These are phyloP conservation scores for Citrus sinensis DNA, from an alignment of 345 rosid genomes.

Conservation along the genomic window DNA sequence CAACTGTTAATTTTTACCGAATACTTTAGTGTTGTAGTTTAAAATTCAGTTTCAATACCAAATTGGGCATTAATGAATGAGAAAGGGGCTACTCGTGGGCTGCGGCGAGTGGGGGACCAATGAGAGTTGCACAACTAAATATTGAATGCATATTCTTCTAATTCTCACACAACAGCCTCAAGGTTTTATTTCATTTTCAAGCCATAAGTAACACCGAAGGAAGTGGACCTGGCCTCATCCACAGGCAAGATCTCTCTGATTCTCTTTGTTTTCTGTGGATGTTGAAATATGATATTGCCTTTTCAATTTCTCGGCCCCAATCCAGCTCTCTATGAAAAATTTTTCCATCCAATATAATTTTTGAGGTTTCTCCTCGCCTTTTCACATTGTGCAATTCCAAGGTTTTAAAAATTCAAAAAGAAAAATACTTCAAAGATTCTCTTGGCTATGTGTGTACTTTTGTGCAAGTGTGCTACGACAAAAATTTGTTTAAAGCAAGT, in stretches of 20 bases:
- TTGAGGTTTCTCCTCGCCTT: constrained; percentile 15
- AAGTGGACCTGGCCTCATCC: constrained; percentile 49
- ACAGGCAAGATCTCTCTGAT: constrained; percentile 54
- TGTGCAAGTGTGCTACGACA: background rate
- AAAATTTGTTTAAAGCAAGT: constrained; percentile 24
- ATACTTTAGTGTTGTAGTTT: rapidly evolving
- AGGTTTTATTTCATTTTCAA: constrained; percentile 35
- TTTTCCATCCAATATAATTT: background rate
- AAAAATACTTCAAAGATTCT: constrained; percentile 26
- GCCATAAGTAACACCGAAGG: constrained; percentile 30
- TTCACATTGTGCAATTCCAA: constrained; percentile 23
- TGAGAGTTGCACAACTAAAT: background rate
- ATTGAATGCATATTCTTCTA: constrained; percentile 15
- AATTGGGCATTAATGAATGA: no score
- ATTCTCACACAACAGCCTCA: constrained; percentile 19
- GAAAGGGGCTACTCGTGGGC: constrained; percentile 9
- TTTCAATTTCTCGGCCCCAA: constrained; percentile 52
- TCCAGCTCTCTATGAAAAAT: constrained; percentile 7
- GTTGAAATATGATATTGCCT: constrained; percentile 44
- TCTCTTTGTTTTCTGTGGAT: constrained; percentile 49
- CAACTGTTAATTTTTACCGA: rapidly evolving
- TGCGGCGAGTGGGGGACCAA: constrained; percentile 28
- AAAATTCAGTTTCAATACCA: no score
- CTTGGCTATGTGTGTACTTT: constrained; percentile 3
- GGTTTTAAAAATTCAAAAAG: constrained; percentile 9